phyloP scores from a whole-genome alignment of 805 yeast genomes.

The Ogataea haglerorum region DNA sequence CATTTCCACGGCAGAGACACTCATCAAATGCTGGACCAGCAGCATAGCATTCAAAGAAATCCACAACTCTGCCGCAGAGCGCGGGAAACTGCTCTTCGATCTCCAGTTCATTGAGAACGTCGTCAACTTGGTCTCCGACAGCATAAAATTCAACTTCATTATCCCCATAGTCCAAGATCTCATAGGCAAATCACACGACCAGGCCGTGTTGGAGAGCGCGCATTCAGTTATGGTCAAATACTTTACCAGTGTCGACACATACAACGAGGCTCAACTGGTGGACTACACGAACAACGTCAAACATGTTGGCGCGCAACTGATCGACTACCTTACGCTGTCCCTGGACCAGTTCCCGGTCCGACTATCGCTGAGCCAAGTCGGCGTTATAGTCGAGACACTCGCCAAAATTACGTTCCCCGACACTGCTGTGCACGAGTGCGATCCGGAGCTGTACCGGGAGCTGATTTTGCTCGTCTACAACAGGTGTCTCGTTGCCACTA shows the following conservation, averaged over 20 bases:
- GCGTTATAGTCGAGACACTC: slow-evolving; percentile 54
- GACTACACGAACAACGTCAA: slow-evolving; percentile 15
- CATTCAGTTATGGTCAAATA: slow-evolving; percentile 54
- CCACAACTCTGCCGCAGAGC: slow-evolving; percentile 29
- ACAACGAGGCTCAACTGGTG: slow-evolving; percentile 13
- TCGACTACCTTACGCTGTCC: slow-evolving; percentile 44
- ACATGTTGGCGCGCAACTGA: slow-evolving; percentile 19
- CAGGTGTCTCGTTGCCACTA: slow-evolving; percentile 31
- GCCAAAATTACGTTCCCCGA: slow-evolving; percentile 43
- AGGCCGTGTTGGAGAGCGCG: slow-evolving; percentile 51
- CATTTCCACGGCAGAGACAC: slow-evolving; percentile 23
- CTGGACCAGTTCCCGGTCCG: slow-evolving; percentile 53
- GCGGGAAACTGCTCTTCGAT: slow-evolving; percentile 42
- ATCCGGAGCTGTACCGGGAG: slow-evolving; percentile 29
- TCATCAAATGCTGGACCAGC: slow-evolving; percentile 32
- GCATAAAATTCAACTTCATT: slow-evolving; percentile 28
- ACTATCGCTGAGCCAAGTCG: slow-evolving; percentile 52
- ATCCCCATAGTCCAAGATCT: slow-evolving; percentile 26
- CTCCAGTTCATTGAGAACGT: slow-evolving; percentile 47
- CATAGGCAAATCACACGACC: slow-evolving; percentile 19
- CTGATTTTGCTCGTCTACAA: slow-evolving; percentile 42
- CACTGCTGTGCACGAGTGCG: slow-evolving; percentile 30
- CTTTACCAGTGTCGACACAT: slow-evolving; percentile 24
- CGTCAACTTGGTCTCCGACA: slow-evolving; percentile 33
- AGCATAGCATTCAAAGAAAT: slow-evolving; percentile 26